phyloP scores from a whole-genome alignment of 345 rosid genomes.

The rapeseed (Brassica napus) region Da-Ae NC_063435.1:8465001-8465500 shows the following conservation, averaged over 20 bases:
- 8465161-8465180: neutral
- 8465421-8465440: constrained; percentile 43
- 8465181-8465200: constrained; percentile 10
- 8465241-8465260: neutral
- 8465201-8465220: neutral
- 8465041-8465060: neutral
- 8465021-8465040: no score
- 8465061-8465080: neutral
- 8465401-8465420: constrained; percentile 84
- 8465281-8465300: constrained; percentile 28
- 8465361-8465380: constrained; percentile 90
- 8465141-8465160: constrained; percentile 9
- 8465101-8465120: neutral
- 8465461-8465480: neutral
- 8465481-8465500: neutral
- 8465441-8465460: neutral
- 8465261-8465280: neutral
- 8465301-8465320: constrained; percentile 58
- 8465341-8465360: constrained; percentile 88
- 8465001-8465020: no score
- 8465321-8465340: constrained; percentile 60
- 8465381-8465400: constrained; percentile 73
- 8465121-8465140: neutral
- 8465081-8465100: neutral
- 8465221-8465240: constrained; percentile 1